phyloP scores from a whole-genome alignment of 495 filamentous ascomycete genomes.

The Hypoxylon crocopeplum region DNA sequence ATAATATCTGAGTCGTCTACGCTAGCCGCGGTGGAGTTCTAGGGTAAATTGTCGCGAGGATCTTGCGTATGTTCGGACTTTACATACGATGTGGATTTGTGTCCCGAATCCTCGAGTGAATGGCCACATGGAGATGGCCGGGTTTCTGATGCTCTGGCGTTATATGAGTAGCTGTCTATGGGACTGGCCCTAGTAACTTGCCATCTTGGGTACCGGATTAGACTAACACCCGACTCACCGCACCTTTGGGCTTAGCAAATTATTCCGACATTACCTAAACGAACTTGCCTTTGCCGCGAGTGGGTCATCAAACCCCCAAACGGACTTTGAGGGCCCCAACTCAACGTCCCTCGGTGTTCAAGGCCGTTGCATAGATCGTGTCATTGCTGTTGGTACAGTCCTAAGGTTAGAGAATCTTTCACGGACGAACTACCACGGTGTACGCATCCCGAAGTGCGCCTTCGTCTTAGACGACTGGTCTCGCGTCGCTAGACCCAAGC shows the following conservation, averaged over 20 bases:
- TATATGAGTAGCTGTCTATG: too few relatives aligned
- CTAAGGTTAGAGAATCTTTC: constrained; percentile 21
- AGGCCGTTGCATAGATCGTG: constrained; percentile 21
- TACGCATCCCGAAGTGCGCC: constrained; percentile 27
- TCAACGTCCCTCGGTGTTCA: constrained; percentile 12
- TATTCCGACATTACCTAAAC: constrained; percentile 33
- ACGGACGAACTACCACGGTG: constrained; percentile 22
- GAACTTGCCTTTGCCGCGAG: constrained; percentile 24
- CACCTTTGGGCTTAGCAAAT: constrained; percentile 27
- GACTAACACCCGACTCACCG: constrained; percentile 30
- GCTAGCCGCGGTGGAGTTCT: too few relatives aligned
- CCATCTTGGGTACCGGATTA: constrained; percentile 33
- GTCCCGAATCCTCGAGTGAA: too few relatives aligned
- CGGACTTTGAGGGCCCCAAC: constrained; percentile 1
- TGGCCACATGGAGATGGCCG: too few relatives aligned
- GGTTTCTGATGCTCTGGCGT: too few relatives aligned
- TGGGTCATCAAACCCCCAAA: constrained; percentile 13
- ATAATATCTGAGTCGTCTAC: too few relatives aligned
- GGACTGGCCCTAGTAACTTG: constrained; percentile 12
- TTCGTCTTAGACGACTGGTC: constrained; percentile 27
- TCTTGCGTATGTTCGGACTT: too few relatives aligned
- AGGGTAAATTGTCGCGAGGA: too few relatives aligned
- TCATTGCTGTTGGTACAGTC: constrained; percentile 23
- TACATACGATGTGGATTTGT: too few relatives aligned
- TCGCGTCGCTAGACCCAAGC: constrained; percentile 3